Conservation (phyloP, 148 eudicot genomes). For the Dysphania ambrosioides region DNA sequence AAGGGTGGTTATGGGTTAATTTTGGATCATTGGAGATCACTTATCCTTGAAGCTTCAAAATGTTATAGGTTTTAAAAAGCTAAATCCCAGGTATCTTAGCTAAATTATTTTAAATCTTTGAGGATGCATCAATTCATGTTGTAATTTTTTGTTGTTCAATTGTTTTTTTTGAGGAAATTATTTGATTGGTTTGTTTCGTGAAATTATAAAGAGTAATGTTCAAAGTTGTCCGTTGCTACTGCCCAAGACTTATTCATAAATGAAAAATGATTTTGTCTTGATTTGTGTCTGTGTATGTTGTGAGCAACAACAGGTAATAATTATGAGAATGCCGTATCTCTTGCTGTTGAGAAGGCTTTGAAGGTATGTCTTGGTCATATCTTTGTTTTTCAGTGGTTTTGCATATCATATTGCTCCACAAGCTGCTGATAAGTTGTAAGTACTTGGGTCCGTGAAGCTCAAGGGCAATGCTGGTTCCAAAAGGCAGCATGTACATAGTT, state of each 20-base stretch:
- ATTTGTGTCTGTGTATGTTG: not conserved
- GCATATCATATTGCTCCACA: conserved; percentile 1
- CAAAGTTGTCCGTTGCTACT: not conserved
- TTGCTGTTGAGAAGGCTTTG: conserved; percentile 76
- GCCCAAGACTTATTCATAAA: too few relatives aligned
- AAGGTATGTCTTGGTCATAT: conserved; percentile 44
- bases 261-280: too few relatives aligned
- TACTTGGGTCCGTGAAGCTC: conserved; percentile 46
- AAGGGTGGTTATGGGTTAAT: not conserved
- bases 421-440: conserved; percentile 13
- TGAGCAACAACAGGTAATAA: conserved; percentile 43
- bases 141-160: not conserved
- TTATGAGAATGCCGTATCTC: conserved; percentile 44
- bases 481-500: conserved; percentile 92
- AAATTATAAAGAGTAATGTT: not conserved
- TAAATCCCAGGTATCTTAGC: not conserved
- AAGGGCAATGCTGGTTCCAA: conserved; percentile 76
- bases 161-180: not conserved
- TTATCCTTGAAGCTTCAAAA: not conserved
- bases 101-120: not conserved
- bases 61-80: not conserved
- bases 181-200: not conserved
- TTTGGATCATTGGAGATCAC: not conserved
- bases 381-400: not conserved
- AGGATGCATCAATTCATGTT: not conserved